Base-by-base conservation (phyloP, 2,329 filamentous ascomycete species). In the Clonostachys rosea region DNA sequence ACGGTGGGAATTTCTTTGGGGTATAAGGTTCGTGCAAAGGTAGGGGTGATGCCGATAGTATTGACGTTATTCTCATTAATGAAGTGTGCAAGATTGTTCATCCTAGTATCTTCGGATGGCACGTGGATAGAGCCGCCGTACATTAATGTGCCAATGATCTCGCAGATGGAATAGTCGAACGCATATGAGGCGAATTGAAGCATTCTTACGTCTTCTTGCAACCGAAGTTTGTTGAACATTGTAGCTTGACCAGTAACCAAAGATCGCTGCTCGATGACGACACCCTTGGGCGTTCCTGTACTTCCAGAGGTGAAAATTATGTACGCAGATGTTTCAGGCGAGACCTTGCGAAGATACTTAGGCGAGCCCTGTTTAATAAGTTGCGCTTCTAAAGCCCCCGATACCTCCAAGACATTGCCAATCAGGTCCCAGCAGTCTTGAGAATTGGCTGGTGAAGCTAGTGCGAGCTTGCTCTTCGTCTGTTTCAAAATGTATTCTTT, bases 31-130 rank as follows among this genome's bases (percentile, higher is more conserved):
- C 43, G 34, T 2, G 50, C 50, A 5, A 52, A 48, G 0, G 52
- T 45, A 3, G 53, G 53, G 13, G 53, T 54, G 33, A 53, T 5
- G 40, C 34, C 43, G 11, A 47, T 20, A 37, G 44, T 44, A 42
- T 50, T 54, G 10, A 48, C 45, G 44, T 48, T 43, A 20, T 18
- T 43, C 8, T 43, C 34, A 24, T 37, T 36, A n/a, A 46, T 42
- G 17, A 46, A 46, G 10, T 46, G n/a, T 37, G 39, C 37, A 14
- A 46, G 18, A 11, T 17, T 20, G 7, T 42, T 42, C 45, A 46
- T 41, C 10, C 37, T 41, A 14, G 37, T 34, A 6, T 46, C 37
- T 20, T 46, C 45, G 8, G 46, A 48, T 5, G 49, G 49, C 10
- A 50, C 40, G 40, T 43, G 47, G 7, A 50, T 35, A 13, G 41